Conservation (phyloP, 805 yeast species). For the Zygotorulaspora sp. region DNA sequence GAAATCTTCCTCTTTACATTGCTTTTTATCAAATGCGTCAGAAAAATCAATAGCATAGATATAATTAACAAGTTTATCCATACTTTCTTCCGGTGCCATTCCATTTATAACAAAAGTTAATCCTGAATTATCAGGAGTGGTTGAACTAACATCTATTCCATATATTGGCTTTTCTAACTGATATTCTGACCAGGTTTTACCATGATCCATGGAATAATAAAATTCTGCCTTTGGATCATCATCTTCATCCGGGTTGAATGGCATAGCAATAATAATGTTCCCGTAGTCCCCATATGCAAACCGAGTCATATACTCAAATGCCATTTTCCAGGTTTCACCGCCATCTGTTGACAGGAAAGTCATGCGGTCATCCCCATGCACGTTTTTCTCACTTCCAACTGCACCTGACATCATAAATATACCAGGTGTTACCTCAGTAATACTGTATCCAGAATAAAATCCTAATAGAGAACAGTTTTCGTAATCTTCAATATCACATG, state of each 20-base stretch:
- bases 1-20: constrained; percentile 49
- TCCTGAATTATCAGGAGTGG: constrained; percentile 70
- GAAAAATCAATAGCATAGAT: constrained; percentile 49
- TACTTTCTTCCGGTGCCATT: constrained; percentile 7
- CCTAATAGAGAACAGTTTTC: constrained; percentile 49
- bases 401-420: constrained; percentile 30
- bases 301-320: constrained; percentile 48
- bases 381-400: constrained; percentile 15
- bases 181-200: constrained; percentile 54
- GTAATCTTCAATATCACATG: constrained; percentile 31
- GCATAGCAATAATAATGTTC: constrained; percentile 61
- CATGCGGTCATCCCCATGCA: constrained; percentile 17
- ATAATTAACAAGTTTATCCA: constrained; percentile 17
- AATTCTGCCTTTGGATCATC: constrained; percentile 36
- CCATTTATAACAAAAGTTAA: constrained; percentile 53
- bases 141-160: constrained; percentile 41
- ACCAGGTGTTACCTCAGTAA: constrained; percentile 53
- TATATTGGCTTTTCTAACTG: constrained; percentile 43
- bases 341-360: constrained; percentile 73
- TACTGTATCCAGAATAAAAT: constrained; percentile 35
- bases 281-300: constrained; percentile 76
- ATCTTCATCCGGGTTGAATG: constrained; percentile 37
- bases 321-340: constrained; percentile 65
- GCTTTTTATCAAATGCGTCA: constrained; percentile 45
- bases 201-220: constrained; percentile 67